These are phyloP conservation scores for Ormosia semicastrata DNA, from an alignment of 306 rosid species.

Conservation along the genomic window DNA sequence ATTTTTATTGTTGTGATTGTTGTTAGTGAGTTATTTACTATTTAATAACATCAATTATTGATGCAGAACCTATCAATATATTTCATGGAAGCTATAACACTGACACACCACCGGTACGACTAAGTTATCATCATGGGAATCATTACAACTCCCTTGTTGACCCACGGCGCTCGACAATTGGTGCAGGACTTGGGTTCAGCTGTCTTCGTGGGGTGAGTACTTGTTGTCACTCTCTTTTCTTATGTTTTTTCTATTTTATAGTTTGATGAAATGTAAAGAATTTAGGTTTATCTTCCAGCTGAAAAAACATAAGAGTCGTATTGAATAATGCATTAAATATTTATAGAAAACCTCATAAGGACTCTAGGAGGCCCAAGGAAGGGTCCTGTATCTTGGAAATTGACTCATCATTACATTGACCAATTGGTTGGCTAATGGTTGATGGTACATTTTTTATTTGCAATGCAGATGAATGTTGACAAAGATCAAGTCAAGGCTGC, in stretches of 20 bases:
- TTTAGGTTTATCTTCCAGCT: background rate
- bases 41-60: slow-evolving; percentile 20
- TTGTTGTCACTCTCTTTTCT: background rate
- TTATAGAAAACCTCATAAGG: background rate
- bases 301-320: background rate
- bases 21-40: background rate
- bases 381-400: background rate
- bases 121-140: slow-evolving; percentile 92
- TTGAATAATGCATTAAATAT: background rate
- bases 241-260: background rate
- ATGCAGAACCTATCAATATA: slow-evolving; percentile 91
- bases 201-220: slow-evolving; percentile 73
- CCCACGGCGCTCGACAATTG: slow-evolving; percentile 74
- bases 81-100: slow-evolving; percentile 86
- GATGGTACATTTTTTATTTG: slow-evolving; percentile 21
- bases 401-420: background rate
- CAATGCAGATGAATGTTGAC: slow-evolving; percentile 79
- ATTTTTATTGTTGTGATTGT: slow-evolving; percentile 1
- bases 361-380: background rate
- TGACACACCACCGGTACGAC: slow-evolving; percentile 85
- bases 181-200: slow-evolving; percentile 95
- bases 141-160: slow-evolving; percentile 98
- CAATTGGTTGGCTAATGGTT: slow-evolving; percentile 16
- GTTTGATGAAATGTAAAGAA: background rate
- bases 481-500: slow-evolving; percentile 96